phyloP scores from a whole-genome alignment of 163 green algal species.

The Scenedesmus sp. region DNA sequence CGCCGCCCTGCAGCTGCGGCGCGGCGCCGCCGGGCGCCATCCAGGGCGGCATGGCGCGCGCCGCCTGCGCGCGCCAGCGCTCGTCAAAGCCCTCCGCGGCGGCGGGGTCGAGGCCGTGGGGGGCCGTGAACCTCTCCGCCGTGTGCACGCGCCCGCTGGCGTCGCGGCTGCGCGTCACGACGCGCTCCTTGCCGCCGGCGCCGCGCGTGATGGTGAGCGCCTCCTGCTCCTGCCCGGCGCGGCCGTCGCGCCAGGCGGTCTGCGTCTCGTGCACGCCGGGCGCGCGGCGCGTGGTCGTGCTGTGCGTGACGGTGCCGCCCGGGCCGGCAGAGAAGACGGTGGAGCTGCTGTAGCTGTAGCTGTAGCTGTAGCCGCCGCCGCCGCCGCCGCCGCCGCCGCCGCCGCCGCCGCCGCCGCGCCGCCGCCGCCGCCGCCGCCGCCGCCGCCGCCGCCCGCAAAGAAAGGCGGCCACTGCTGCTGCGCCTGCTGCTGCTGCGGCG shows the following conservation, averaged over 20 bases:
- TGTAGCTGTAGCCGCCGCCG: not conserved
- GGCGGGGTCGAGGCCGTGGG: conserved; percentile 34
- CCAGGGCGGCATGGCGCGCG: conserved; percentile 22
- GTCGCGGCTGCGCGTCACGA: conserved; percentile 49
- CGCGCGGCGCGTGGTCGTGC: not conserved
- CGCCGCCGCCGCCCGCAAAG: no score
- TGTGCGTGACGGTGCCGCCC: conserved; percentile 4
- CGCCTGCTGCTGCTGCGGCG: not conserved
- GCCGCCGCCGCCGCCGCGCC: no score
- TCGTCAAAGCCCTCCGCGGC: conserved; percentile 38
- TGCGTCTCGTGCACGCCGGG: conserved; percentile 53
- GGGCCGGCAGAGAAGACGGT: conserved; percentile 6
- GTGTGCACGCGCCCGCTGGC: conserved; percentile 40
- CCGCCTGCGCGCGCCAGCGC: conserved; percentile 43
- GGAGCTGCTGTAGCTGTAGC: conserved; percentile 44
- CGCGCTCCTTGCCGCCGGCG: conserved; percentile 39
- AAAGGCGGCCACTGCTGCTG: not conserved
- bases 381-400: not conserved
- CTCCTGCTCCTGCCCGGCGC: conserved; percentile 48
- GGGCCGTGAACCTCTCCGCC: conserved; percentile 18
- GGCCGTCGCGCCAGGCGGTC: conserved; percentile 51
- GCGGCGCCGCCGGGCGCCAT: conserved; percentile 9
- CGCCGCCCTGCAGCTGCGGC: conserved; percentile 3
- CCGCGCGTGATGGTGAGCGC: conserved; percentile 51
- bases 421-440: not conserved